Conservation (phyloP, 1,284 basidiomycete species). For the Marasmius oreades region DNA sequence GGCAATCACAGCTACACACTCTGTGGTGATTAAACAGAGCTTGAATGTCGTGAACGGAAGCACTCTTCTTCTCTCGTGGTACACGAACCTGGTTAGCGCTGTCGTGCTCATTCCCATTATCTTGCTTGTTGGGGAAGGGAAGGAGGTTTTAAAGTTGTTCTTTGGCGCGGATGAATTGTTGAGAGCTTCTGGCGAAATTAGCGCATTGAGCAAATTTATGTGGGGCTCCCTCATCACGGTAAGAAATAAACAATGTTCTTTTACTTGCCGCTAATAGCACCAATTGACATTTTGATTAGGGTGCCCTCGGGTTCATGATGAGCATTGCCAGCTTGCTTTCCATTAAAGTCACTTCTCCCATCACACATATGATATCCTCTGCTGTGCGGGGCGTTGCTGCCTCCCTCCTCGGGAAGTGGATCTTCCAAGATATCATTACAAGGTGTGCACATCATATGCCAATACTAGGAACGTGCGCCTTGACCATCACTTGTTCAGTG, state of each 20-base stretch:
- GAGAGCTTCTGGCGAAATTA: constrained; percentile 34
- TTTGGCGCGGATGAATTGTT: constrained; percentile 39
- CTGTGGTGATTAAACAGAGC: constrained; percentile 83
- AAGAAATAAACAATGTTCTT: no score
- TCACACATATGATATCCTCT: constrained; percentile 89
- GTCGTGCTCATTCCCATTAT: constrained; percentile 64
- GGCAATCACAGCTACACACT: constrained; percentile 76
- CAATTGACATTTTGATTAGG: constrained; percentile 40
- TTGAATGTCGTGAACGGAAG: constrained; percentile 74
- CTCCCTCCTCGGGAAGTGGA: constrained; percentile 69
- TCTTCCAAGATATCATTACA: constrained; percentile 75
- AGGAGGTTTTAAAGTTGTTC: constrained; percentile 56
- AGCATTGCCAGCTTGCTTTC: constrained; percentile 85
- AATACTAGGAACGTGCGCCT: background rate
- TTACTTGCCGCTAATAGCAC: background rate
- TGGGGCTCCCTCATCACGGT: constrained; percentile 73
- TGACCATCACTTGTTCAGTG: constrained; percentile 39
- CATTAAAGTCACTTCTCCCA: constrained; percentile 89
- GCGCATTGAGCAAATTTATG: constrained; percentile 62
- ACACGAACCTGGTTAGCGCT: constrained; percentile 76
- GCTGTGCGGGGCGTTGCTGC: constrained; percentile 82
- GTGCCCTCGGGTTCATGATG: constrained; percentile 82
- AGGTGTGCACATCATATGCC: constrained; percentile 42
- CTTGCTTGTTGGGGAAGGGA: constrained; percentile 67
- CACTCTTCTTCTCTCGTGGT: constrained; percentile 80